Evolutionary conservation across 352 stramenopile genomes (phyloP).

Genomic region (Stramenopiles sp.): DNA sequence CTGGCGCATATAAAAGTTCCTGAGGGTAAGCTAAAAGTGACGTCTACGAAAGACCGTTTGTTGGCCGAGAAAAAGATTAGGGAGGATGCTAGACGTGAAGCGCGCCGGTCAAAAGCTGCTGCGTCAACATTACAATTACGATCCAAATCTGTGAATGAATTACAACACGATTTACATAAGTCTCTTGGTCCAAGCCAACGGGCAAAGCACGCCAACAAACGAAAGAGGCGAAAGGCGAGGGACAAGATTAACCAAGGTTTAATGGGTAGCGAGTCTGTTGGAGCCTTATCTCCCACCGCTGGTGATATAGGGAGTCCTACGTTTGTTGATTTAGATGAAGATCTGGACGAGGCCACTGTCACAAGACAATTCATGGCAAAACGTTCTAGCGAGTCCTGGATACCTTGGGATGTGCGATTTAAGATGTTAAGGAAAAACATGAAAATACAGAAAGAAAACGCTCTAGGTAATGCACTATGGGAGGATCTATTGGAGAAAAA

Average conservation of each 20-base stretch:
- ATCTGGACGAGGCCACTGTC: background rate
- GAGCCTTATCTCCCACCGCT: background rate
- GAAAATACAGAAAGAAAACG: background rate
- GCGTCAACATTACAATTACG: background rate
- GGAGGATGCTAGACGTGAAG: background rate
- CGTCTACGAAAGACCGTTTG: background rate
- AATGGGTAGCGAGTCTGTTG: too few species aligned
- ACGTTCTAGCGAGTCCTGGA: background rate
- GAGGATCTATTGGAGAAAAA: background rate
- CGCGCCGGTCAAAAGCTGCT: background rate
- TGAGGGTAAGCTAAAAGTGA: background rate
- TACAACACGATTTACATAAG: background rate
- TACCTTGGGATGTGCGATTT: background rate
- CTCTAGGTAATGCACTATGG: background rate
- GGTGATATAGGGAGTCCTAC: background rate
- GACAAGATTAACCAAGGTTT: background rate
- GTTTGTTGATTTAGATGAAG: background rate
- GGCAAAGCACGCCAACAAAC: background rate
- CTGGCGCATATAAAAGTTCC: conserved; percentile 2
- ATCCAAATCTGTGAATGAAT: background rate
- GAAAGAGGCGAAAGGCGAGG: background rate
- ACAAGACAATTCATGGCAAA: background rate
- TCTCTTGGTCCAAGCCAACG: background rate
- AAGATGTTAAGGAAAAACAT: background rate
- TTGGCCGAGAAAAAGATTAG: background rate